phyloP scores from a whole-genome alignment of 2,329 filamentous ascomycete genomes.

The Parastagonospora avenae region DNA sequence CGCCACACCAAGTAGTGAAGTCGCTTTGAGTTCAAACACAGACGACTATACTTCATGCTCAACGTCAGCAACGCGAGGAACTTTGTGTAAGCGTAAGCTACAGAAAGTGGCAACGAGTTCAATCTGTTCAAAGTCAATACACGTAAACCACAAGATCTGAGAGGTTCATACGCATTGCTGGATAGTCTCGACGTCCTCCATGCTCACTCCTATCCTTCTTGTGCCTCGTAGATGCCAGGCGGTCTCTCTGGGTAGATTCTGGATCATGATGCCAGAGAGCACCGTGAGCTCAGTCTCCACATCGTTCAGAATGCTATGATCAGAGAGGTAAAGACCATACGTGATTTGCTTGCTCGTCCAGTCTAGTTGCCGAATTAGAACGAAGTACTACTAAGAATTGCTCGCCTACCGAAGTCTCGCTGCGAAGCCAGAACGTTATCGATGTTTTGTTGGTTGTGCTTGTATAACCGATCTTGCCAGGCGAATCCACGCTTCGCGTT shows the following conservation, averaged over 20 bases:
- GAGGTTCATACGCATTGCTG: slow-evolving; percentile 47
- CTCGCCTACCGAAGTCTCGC: slow-evolving; percentile 49
- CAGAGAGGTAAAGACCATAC: slow-evolving; percentile 63
- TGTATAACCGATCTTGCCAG: slow-evolving; percentile 64
- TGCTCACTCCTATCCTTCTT: slow-evolving; percentile 55
- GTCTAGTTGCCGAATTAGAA: slow-evolving; percentile 23
- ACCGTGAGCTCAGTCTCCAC: slow-evolving; percentile 62
- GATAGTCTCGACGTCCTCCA: slow-evolving; percentile 51
- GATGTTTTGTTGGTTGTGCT: slow-evolving; percentile 52
- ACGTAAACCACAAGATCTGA: background rate
- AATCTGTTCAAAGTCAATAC: slow-evolving; percentile 26
- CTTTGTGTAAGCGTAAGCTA: slow-evolving; percentile 29
- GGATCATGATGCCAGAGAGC: slow-evolving; percentile 62
- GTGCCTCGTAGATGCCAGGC: slow-evolving; percentile 62
- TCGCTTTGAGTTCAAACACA: no score
- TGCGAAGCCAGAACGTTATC: slow-evolving; percentile 51
- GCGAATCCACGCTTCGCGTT: slow-evolving; percentile 59
- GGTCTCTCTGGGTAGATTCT: slow-evolving; percentile 60
- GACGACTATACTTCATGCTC: slow-evolving; percentile 36
- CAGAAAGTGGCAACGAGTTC: slow-evolving; percentile 39
- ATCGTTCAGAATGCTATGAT: slow-evolving; percentile 60
- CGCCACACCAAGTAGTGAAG: no score
- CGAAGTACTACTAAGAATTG: background rate
- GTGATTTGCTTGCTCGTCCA: slow-evolving; percentile 62
- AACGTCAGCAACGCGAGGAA: slow-evolving; percentile 40